Percentiles rank a stretch among this genome's conserved stretches.
phyloP scores from a whole-genome alignment of 2,329 filamentous ascomycete genomes.

The Phialophora chinensis region DNA sequence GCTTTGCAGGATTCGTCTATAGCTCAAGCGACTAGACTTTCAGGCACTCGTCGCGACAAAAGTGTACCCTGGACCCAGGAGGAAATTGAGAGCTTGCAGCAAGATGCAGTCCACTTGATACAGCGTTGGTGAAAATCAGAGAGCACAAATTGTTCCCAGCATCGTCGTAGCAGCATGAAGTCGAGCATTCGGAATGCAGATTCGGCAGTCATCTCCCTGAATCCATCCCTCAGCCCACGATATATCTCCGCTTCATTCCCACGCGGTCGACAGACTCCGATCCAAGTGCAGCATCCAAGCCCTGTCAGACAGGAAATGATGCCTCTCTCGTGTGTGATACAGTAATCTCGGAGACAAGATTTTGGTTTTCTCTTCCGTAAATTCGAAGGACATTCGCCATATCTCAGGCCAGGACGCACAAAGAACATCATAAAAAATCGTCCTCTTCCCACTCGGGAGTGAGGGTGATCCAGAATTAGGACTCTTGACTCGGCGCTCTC shows the following conservation, averaged over 20 bases:
- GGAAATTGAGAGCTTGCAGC: conserved; percentile 19
- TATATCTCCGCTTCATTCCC: conserved; percentile 25
- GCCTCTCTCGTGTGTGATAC: conserved; percentile 79
- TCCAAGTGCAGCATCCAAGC: conserved; percentile 43
- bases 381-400: conserved; percentile 43
- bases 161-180: conserved; percentile 1
- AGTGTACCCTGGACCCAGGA: conserved; percentile 31
- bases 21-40: conserved; percentile 23
- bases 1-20: conserved; percentile 20
- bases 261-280: conserved; percentile 29
- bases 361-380: conserved; percentile 81
- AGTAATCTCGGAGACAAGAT: conserved; percentile 89
- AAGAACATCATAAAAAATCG: conserved; percentile 97
- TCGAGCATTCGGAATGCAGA: conserved; percentile 16
- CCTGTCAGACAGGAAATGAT: conserved; percentile 38
- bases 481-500: conserved; percentile 64
- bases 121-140: conserved; percentile 8
- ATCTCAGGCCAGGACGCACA: conserved; percentile 72
- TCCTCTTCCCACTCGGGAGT: conserved; percentile 55
- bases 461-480: conserved; percentile 44
- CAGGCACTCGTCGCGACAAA: conserved; percentile 29
- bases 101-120: conserved; percentile 22
- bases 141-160: neutral
- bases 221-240: conserved; percentile 28
- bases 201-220: conserved; percentile 27